Base-by-base conservation (phyloP, 2,329 filamentous ascomycete genomes). In the Neopestalotiopsis rosae region DNA sequence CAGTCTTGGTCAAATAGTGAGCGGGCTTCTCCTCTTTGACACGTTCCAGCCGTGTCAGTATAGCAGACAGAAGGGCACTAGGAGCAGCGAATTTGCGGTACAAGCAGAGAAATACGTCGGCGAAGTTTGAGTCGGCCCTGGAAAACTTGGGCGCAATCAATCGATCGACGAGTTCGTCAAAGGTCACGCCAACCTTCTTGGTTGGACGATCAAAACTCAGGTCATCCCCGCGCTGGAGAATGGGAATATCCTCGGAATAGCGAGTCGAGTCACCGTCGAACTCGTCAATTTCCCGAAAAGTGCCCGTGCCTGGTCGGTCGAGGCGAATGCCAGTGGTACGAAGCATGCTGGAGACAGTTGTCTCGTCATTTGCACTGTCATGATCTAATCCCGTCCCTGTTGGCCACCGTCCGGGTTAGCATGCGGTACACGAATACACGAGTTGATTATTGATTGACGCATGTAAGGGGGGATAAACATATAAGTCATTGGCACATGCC, bases 1-100 rank as follows among this genome's bases (percentile, higher is more conserved):
- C 90, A 56, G 92, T 95, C 74, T 92, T 94, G 67, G 91, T 91
- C 58, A 98, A 87, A 71, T 93, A 91, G 71, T 90, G 88, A 0
- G 90, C 86, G 10, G 86, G 85, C 72, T 88, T 90, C 70, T 92
- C 90, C 58, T 90, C 88, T 74, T 90, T 89, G 30, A 92, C 83
- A 17, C 84, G 86, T 72, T 97, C 92, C 70, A 97, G 89, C 52
- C 92, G 90, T 69, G 91, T 86, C 56, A 97, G 85, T 59, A 98
- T 92, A 7, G 93, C 90, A 56, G 90, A 88, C 66, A 98, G 89
- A 4, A 99, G 86, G 72, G 92, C 88, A 10, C 88, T 87, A 0
- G 96, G 96, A 1, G 95, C 89, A 4, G 94, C 92, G 78, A 99
- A 98, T 79, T 96, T 97, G 71, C 96, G 92, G 81, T 98, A 98